A percentile compares a stretch with the other conserved stretches of the same genome.
Evolutionary conservation across 306 rosid genomes (phyloP).

Genomic region (Sechiopsis laciniata): DNA sequence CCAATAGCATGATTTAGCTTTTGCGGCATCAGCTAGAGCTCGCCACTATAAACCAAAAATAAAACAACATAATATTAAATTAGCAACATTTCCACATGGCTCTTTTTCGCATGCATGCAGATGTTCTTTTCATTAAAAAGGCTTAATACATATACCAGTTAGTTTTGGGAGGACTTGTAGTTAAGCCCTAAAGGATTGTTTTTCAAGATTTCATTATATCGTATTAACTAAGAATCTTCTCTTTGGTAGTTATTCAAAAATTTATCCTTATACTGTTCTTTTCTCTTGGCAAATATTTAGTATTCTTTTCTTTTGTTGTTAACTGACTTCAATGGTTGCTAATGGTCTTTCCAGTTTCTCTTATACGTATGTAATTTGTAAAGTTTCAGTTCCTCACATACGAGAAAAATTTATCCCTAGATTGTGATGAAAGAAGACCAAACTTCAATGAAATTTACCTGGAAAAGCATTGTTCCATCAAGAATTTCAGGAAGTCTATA

Average conservation of each 20-base stretch:
- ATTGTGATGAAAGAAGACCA: not conserved
- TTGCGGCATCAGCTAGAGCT: constrained; percentile 80
- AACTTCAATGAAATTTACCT: constrained; percentile 40
- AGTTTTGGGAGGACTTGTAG: not conserved
- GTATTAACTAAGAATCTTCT: not conserved
- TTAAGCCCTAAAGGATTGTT: not conserved
- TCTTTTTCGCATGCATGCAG: not conserved
- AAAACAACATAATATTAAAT: not conserved
- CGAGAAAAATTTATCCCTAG: not conserved
- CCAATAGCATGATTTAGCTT: constrained; percentile 80
- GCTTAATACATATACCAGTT: not conserved
- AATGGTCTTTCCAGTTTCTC: not conserved
- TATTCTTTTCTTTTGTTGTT: not conserved
- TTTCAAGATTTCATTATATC: not conserved
- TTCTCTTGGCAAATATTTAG: not conserved
- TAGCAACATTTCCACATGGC: not conserved
- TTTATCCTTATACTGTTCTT: not conserved
- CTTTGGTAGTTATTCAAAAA: not conserved
- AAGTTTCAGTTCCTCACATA: not conserved
- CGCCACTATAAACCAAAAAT: constrained; percentile 53
- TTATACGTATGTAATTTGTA: not conserved
- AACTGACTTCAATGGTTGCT: not conserved
- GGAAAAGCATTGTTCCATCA: constrained; percentile 85
- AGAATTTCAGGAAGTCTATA: constrained; percentile 63
- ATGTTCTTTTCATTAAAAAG: constrained; percentile 13